Evolutionary conservation across 2,329 filamentous ascomycete genomes (phyloP), one percentile per base, ranked within the genome.

Genomic region (Penicillium sp.): DNA sequence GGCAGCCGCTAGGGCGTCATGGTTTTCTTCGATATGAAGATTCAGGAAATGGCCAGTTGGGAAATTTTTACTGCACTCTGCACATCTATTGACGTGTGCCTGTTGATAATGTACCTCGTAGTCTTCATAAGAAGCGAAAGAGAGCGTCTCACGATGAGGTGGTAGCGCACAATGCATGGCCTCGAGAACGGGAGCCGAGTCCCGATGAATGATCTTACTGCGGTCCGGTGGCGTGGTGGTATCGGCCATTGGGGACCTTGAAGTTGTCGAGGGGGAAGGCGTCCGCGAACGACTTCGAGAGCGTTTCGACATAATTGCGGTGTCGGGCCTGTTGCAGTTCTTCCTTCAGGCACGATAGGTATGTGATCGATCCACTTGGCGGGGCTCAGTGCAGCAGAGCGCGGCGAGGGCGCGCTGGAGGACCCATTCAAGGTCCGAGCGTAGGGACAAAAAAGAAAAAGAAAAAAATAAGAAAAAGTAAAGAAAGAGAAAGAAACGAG

Each of bases 91-190:
- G 56, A 86, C 84, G 72, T 97, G 94, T 19, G 83, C 79, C 68
- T 90, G 87, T 61, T 80, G 82, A 76, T 97, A 97, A 72, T 99
- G 94, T 8, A 87, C 77, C 70, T 97, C 92, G 74, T 95, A 97
- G 14, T 92, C 90, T 54, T 86, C 82, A 68, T 91, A 92, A 0
- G 87, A 86, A 21, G 78, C 70, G 73, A 99, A 97, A 4, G 81
- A 78, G 51, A 94, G 68, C 1, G 85, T 79, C 55, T 88, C 83
- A 61, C 79, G 81, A 74, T 97, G 92, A 43, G 91, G 90, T 49
- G 92, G 91, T 19, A 97, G 80, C 18, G 84, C 85, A 77, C 93
- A 97, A 74, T 80, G 85, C 84, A 97, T 96, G 54, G 83, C 75
- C 55, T 77, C 67, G 40, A 74, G 65, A 53, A 72, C 59, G 10